Conservation (phyloP, 78 protist genomes). For the Protostelium mycophagum region DNA sequence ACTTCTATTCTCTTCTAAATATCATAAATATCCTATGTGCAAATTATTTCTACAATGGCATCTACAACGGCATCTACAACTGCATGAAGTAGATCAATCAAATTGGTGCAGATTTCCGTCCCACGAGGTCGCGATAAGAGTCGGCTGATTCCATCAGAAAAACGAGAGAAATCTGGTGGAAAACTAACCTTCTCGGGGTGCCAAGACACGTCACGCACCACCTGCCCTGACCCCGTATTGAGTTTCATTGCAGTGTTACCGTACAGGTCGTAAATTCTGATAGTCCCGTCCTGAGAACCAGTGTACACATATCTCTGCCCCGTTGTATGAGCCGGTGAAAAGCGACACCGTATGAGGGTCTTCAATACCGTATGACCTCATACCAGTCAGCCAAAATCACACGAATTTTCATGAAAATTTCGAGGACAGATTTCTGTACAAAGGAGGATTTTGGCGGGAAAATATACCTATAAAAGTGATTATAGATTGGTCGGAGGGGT, state of each 20-base stretch:
- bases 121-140: background rate
- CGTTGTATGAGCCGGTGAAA: slow-evolving; percentile 34
- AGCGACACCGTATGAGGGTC: slow-evolving; percentile 46
- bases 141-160: background rate
- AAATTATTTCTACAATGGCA: too few species aligned
- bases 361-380: slow-evolving; percentile 33
- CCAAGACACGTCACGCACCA: background rate
- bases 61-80: too few species aligned
- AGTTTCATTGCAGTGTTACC: background rate
- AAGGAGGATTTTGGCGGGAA: too few species aligned
- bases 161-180: background rate
- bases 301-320: slow-evolving; percentile 51
- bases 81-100: background rate
- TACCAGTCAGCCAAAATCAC: too few species aligned
- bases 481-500: slow-evolving; percentile 14
- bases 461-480: slow-evolving; percentile 22
- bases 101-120: background rate
- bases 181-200: background rate
- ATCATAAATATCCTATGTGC: too few species aligned
- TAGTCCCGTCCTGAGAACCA: slow-evolving; percentile 32
- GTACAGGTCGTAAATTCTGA: background rate
- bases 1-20: too few species aligned
- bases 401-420: too few species aligned
- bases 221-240: background rate
- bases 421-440: too few species aligned